Base-by-base conservation (phyloP, 1,139 yeast genomes). In the Kodamaea sp. region DNA sequence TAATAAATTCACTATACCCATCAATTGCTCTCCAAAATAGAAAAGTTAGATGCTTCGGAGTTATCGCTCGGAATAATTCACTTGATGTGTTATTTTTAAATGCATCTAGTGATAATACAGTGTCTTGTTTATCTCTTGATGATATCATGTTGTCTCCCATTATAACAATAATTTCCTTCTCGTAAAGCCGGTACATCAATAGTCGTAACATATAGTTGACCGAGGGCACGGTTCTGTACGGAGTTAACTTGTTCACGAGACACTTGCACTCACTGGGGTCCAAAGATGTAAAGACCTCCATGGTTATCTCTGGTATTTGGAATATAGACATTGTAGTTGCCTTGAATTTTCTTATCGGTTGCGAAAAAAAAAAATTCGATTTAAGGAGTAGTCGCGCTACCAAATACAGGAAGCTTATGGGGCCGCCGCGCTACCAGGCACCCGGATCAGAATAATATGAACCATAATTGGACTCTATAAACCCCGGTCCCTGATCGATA, bases 1-100 rank as follows among this genome's bases (percentile, higher is more conserved):
- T 44, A 4, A 63, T 54, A 37, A 62, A 65, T 2, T 45, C 42
- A 11, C 47, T 47, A 40, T 63, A 67, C 41, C 66, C 73, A 31
- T 57, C 53, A 7, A 55, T 50, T 24, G 50, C 52, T 27, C 72
- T 43, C 11, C 57, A 48, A 38, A 67, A 62, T 11, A 48, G 45
- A 39, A 67, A 62, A 38, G 56, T 62, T 5, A 66, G 40, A 23
- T 40, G 38, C 31, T 54, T 49, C 5, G 70, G 67, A 15, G 66
- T 44, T 6, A 58, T 54, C 6, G 34, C 39, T 29, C 35, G 42
- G 38, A 65, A 60, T 8, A 55, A 39, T 6, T 15, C 10, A 24
- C 38, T 40, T 23, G 37, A 42, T n/a, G n/a, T n/a, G n/a, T n/a
- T 48, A 4, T 43, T 39, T 22, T 44, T 43, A 35, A 58, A 59